A percentile compares a stretch with the other conserved stretches of the same genome.
phyloP scores from a whole-genome alignment of 2,329 filamentous ascomycete species.

The Scedosporium apiospermum region DNA sequence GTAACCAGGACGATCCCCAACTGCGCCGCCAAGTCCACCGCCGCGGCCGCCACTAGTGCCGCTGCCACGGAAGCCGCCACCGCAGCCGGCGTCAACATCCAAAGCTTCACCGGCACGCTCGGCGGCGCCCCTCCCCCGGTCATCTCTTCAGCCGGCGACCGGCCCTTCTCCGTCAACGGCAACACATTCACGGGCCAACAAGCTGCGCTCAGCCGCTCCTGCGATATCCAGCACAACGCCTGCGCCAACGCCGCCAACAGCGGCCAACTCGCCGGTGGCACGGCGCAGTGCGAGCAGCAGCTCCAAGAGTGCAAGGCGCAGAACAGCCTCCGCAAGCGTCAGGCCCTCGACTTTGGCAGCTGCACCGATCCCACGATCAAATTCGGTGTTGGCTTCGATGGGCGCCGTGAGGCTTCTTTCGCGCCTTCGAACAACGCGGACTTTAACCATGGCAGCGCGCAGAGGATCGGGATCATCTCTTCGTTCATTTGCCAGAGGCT shows the following conservation, averaged over 20 bases:
- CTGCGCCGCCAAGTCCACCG: neutral
- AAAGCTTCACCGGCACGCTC: slow-evolving; percentile 33
- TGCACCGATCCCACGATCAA: slow-evolving; percentile 38
- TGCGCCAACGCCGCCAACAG: slow-evolving; percentile 39
- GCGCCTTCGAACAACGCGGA: slow-evolving; percentile 26
- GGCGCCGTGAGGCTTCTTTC: slow-evolving; percentile 33
- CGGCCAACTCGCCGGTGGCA: slow-evolving; percentile 22
- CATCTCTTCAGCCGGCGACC: slow-evolving; percentile 22
- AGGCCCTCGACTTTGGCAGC: slow-evolving; percentile 27
- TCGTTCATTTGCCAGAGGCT: slow-evolving; percentile 37
- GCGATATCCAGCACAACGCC: slow-evolving; percentile 40
- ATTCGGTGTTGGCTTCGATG: slow-evolving; percentile 38
- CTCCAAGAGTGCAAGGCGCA: slow-evolving; percentile 25
- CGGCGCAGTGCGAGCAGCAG: slow-evolving; percentile 30
- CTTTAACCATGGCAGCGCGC: slow-evolving; percentile 44
- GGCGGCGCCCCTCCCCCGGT: slow-evolving; percentile 33
- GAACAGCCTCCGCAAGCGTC: slow-evolving; percentile 8
- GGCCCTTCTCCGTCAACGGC: slow-evolving; percentile 43
- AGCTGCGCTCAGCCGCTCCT: slow-evolving; percentile 37
- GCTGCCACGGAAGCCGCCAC: slow-evolving; percentile 7
- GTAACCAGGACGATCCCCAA: slow-evolving; percentile 8
- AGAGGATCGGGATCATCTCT: slow-evolving; percentile 28
- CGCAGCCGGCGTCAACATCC: slow-evolving; percentile 25
- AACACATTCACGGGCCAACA: slow-evolving; percentile 40
- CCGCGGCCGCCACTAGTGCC: neutral